Conservation (phyloP, 2,329 filamentous ascomycete genomes). For the Cordyceps cateniannulata region DNA sequence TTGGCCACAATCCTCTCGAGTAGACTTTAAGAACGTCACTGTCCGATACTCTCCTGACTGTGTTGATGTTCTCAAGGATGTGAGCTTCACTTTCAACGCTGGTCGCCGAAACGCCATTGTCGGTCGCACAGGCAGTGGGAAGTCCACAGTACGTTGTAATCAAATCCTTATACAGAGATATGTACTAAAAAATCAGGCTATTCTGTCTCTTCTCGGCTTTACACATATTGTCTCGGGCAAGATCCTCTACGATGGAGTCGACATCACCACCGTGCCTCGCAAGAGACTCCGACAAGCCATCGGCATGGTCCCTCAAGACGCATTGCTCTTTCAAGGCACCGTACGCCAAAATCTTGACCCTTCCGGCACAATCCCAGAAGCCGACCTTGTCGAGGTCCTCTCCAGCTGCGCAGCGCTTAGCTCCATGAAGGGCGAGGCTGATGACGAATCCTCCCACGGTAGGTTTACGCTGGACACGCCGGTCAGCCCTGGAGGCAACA, state of each 20-base stretch:
- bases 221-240: slow-evolving; percentile 44
- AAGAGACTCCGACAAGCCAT: slow-evolving; percentile 45
- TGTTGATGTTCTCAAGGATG: slow-evolving; percentile 41
- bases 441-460: slow-evolving; percentile 24
- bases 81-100: slow-evolving; percentile 53
- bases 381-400: slow-evolving; percentile 52
- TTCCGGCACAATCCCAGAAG: slow-evolving; percentile 46
- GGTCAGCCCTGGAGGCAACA: slow-evolving; percentile 44
- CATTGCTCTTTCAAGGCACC: slow-evolving; percentile 48
- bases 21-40: slow-evolving; percentile 44
- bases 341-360: slow-evolving; percentile 57
- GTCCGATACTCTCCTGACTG: slow-evolving; percentile 40
- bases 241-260: slow-evolving; percentile 48
- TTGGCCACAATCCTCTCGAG: slow-evolving; percentile 35
- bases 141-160: slow-evolving; percentile 66
- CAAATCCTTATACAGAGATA: no score
- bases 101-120: slow-evolving; percentile 73
- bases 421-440: slow-evolving; percentile 44
- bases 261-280: slow-evolving; percentile 44
- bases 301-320: slow-evolving; percentile 54
- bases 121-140: slow-evolving; percentile 74
- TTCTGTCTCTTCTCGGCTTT: slow-evolving; percentile 50
- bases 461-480: slow-evolving; percentile 23
- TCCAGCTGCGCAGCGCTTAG: slow-evolving; percentile 49
- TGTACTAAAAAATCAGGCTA: no score